phyloP scores from a whole-genome alignment of 1,284 basidiomycete species.

The Puccinia horiana region DNA sequence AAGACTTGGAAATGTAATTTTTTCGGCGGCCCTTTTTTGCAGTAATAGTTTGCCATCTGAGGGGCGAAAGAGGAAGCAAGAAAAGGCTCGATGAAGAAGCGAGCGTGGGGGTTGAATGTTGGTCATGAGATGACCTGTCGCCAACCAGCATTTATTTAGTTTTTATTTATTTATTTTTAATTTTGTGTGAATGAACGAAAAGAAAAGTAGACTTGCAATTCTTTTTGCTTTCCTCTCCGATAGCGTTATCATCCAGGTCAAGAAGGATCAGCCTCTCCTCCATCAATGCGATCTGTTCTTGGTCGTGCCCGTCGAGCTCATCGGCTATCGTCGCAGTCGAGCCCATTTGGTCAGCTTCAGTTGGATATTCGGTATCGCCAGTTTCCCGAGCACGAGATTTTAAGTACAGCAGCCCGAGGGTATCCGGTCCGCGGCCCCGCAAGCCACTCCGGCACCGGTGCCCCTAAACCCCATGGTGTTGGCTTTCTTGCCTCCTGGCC shows the following conservation, averaged over 20 bases:
- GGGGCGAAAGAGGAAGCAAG: constrained; percentile 93
- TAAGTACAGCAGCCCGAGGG: no score
- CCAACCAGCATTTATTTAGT: background rate
- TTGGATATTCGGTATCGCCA: background rate
- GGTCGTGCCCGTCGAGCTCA: constrained; percentile 56
- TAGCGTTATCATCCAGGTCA: constrained; percentile 80
- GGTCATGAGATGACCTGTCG: constrained; percentile 91
- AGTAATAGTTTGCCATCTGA: constrained; percentile 90
- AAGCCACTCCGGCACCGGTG: no score
- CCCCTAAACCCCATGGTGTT: no score
- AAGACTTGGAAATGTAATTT: constrained; percentile 99
- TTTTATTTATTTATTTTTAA: background rate
- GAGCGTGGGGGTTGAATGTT: constrained; percentile 76
- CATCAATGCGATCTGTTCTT: constrained; percentile 74
- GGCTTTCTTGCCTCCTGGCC: no score
- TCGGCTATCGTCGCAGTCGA: background rate
- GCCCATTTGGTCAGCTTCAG: background rate
- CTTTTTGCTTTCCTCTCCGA: constrained; percentile 94
- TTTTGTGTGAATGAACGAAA: background rate
- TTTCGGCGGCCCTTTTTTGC: constrained; percentile 91
- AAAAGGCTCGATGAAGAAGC: constrained; percentile 95
- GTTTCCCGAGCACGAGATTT: no score
- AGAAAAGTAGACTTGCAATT: constrained; percentile 69
- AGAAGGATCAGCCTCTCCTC: constrained; percentile 89
- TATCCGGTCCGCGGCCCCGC: no score